phyloP scores from a whole-genome alignment of 148 eudicot genomes.

The Nepenthes mirabilis region DNA sequence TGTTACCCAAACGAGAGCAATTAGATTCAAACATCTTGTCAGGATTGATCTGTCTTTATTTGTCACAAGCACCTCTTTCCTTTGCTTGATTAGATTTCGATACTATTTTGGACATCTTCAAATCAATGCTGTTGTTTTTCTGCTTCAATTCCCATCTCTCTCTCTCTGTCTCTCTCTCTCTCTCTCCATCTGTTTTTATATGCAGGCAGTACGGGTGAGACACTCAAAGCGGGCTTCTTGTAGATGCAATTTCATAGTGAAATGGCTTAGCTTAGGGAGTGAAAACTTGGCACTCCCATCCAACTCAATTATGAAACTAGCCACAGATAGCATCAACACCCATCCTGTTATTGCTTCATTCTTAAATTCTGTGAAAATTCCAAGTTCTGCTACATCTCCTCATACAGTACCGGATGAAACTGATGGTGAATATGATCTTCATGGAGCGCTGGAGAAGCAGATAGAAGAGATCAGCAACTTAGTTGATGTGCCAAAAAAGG shows the following conservation, averaged over 20 bases:
- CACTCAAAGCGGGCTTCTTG: constrained; percentile 45
- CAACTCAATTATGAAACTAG: constrained; percentile 29
- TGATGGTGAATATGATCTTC: constrained; percentile 33
- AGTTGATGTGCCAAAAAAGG: constrained; percentile 15
- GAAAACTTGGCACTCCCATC: constrained; percentile 27
- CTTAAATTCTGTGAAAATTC: constrained; percentile 13
- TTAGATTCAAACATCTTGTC: no score
- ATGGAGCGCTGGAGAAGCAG: constrained; percentile 29
- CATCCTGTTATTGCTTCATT: constrained; percentile 42
- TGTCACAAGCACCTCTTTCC: background rate
- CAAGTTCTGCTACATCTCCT: constrained; percentile 4
- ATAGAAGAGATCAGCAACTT: constrained; percentile 31
- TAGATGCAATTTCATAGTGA: constrained; percentile 48
- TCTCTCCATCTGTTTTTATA: no score
- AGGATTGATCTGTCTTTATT: no score
- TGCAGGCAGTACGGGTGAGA: constrained; percentile 30
- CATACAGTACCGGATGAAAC: constrained; percentile 12
- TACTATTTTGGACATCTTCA: background rate
- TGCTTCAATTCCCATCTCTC: background rate
- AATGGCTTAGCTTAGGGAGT: constrained; percentile 28
- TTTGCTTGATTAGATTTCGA: background rate
- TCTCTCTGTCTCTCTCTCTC: no score
- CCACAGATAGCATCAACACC: constrained; percentile 22
- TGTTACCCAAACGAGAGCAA: no score
- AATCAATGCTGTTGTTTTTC: background rate